Evolutionary conservation across 2,329 filamentous ascomycete species (phyloP).

Genomic region (Alternaria longipes): DNA sequence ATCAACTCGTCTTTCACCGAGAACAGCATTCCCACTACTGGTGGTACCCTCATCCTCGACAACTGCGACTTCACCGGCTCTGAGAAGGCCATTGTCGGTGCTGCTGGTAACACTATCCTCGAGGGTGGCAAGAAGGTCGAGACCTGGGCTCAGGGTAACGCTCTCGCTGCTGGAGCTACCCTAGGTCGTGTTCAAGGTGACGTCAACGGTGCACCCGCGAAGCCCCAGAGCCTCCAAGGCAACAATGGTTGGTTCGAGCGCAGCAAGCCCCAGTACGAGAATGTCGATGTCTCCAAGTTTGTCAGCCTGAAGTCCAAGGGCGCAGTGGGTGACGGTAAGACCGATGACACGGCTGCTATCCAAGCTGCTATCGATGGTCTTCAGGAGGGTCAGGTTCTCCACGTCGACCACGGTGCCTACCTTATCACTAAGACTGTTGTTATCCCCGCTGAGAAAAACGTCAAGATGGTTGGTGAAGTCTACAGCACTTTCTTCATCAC

Average conservation of each 20-base stretch:
- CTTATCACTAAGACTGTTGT: conserved; percentile 67
- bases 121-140: conserved; percentile 73
- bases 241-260: conserved; percentile 78
- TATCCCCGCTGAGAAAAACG: conserved; percentile 69
- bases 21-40: conserved; percentile 71
- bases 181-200: conserved; percentile 66
- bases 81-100: conserved; percentile 70
- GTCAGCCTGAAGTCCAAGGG: conserved; percentile 83
- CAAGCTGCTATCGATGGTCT: conserved; percentile 78
- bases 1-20: conserved; percentile 80
- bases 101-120: conserved; percentile 69
- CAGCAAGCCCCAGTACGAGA: conserved; percentile 88
- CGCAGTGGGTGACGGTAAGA: conserved; percentile 84
- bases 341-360: conserved; percentile 87
- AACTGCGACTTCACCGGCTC: conserved; percentile 86
- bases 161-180: conserved; percentile 64
- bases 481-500: conserved; percentile 90
- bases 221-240: conserved; percentile 73
- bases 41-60: conserved; percentile 84
- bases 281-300: conserved; percentile 72
- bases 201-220: conserved; percentile 60
- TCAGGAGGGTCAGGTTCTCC: conserved; percentile 68
- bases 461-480: conserved; percentile 89
- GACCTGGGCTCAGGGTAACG: conserved; percentile 82
- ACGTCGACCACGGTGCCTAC: conserved; percentile 72